These are phyloP conservation scores for Diaporthe capsici DNA, from an alignment of 2,329 filamentous ascomycete species.

Conservation along the genomic window DNA sequence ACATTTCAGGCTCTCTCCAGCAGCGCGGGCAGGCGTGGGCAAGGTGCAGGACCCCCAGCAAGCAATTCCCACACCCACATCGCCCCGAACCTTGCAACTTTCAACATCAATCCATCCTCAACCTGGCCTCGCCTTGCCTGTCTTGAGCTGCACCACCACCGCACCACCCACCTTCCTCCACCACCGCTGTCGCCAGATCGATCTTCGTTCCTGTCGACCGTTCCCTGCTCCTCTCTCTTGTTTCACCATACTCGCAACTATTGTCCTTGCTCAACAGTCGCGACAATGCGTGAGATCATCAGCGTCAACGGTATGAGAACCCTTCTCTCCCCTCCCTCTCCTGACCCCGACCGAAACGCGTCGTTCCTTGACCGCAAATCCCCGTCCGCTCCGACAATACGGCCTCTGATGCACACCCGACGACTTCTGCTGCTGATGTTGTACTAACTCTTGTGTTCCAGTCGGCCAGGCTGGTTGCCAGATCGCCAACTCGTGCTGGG, in stretches of 20 bases:
- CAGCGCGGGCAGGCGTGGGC: constrained; percentile 22
- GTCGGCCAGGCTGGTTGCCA: constrained; percentile 99
- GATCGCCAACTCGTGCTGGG: constrained; percentile 99
- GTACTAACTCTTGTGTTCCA: constrained; percentile 72
- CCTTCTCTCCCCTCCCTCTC: constrained; percentile 47
- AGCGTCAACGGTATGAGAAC: constrained; percentile 90
- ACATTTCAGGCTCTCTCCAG: constrained; percentile 31
- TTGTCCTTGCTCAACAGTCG: constrained; percentile 44
- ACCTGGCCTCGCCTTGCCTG: constrained; percentile 33
- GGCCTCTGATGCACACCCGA: constrained; percentile 43
- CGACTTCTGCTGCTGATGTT: constrained; percentile 36
- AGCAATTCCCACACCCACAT: constrained; percentile 31
- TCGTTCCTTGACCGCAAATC: constrained; percentile 59
- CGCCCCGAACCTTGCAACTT: constrained; percentile 39
- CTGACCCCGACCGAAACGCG: constrained; percentile 46
- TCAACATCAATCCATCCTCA: constrained; percentile 37
- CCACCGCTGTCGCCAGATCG: constrained; percentile 42
- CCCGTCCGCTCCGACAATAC: constrained; percentile 36
- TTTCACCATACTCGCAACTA: constrained; percentile 47
- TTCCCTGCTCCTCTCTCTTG: constrained; percentile 50
- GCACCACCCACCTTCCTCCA: constrained; percentile 25
- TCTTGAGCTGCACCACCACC: constrained; percentile 33
- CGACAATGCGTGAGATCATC: constrained; percentile 98
- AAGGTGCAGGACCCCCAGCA: constrained; percentile 19
- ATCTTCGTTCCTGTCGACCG: constrained; percentile 46